Evolutionary conservation across 2,329 filamentous ascomycete species (phyloP), one percentile per base, ranked within the genome.

Genomic region (Tolypocladium endophyticum): DNA sequence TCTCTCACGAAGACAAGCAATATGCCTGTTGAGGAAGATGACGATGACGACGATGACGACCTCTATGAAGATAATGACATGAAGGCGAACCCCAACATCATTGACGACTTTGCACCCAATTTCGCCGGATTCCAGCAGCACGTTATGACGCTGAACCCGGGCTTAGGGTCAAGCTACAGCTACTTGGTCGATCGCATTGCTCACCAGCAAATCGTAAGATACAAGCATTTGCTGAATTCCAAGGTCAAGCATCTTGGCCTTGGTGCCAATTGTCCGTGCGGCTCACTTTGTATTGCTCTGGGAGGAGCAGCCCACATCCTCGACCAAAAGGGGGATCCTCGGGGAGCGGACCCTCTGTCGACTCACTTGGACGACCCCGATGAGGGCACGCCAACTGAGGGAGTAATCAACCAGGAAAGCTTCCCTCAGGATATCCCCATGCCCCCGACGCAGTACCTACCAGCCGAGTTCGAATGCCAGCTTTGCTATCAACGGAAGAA

Each of bases 401-500:
- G 86, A 2, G 80, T 83, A 4, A 85, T 92, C 55, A 86, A 80
- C 16, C 78, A 82, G 12, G 88, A 92, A 23, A 88, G 86, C 63
- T 96, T 96, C 68, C 91, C 92, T 0, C 74, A 76, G 4, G 90
- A 91, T 28, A 91, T 96, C 6, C 91, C 90, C 8, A 82, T 90
- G 73, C 92, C 92, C 7, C 91, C 90, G 1, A 87, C 90, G 2
- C 81, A 78, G 60, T 82, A 83, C 20, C 80, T 97, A 8, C 92
- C 92, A 0, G 90, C 92, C 4, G 87, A 93, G 68, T 93, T 96
- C 62, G 92, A 97, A 75, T 97, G 92, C 66, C 87, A 89, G 43
- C 77, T 96, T 28, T 96, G 92, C 75, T 96, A 90, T 76, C 85
- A 87, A 65, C 82, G 86, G 58, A 96, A 94, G 78, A 90, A 86